Conservation (phyloP, 192 early-diverging fungal genomes). For the Linnemannia schmuckeri region DNA sequence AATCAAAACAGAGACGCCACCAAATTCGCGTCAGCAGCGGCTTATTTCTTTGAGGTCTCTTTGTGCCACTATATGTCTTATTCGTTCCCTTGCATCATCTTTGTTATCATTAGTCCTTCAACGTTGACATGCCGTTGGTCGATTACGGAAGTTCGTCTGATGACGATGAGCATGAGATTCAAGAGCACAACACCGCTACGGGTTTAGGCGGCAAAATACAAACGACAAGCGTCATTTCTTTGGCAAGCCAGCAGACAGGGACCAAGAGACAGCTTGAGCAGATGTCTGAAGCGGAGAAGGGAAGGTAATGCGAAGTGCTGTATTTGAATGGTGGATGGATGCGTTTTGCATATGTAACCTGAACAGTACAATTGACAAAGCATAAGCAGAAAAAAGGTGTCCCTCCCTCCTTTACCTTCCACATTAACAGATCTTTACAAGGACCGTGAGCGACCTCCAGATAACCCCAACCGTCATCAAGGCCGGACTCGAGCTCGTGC, state of each 20-base stretch:
- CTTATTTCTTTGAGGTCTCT: not conserved
- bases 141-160: slow-evolving; percentile 49
- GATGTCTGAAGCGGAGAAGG: not conserved
- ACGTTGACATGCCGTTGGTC: slow-evolving; percentile 34
- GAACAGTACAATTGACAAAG: not conserved
- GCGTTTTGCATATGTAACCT: not conserved
- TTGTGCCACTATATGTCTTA: not conserved
- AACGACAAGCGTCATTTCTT: not conserved
- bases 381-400: slow-evolving; percentile 15
- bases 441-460: slow-evolving; percentile 27
- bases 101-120: not conserved
- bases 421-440: slow-evolving; percentile 39
- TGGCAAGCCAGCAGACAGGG: not conserved
- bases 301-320: not conserved
- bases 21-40: slow-evolving; percentile 6
- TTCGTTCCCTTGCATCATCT: not conserved
- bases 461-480: slow-evolving; percentile 34
- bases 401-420: slow-evolving; percentile 38
- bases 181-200: not conserved
- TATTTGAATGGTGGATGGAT: not conserved
- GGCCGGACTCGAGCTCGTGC: slow-evolving; percentile 26
- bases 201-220: not conserved
- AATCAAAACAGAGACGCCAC: slow-evolving; percentile 36
- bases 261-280: not conserved
- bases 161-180: slow-evolving; percentile 20